Evolutionary conservation across 2,329 filamentous ascomycete species (phyloP), one percentile per base, ranked within the genome.

Genomic region (Hymenoscyphus fraxineus): DNA sequence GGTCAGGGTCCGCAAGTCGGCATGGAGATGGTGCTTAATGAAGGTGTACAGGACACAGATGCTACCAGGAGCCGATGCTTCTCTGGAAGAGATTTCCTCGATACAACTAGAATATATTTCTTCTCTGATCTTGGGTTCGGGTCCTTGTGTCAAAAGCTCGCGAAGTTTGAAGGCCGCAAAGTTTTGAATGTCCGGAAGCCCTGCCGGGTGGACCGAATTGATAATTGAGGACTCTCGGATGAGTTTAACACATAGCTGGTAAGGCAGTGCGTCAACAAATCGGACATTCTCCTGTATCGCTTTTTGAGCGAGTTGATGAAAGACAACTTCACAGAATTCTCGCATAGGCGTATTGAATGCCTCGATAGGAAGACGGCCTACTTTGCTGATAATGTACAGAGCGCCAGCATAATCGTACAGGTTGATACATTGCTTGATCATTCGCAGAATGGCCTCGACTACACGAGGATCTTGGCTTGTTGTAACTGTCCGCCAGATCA

Each of bases 391-490:
- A 38, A 94, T 76, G 72, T 92, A 88, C 6, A 89, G 74, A 47
- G 92, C 76, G 5, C 79, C 75, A 0, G 79, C 71, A 38, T 80
- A 77, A 7, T 81, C 77, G 62, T 83, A 81, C 9, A 88, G 76
- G 44, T 80, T 77, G 35, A 79, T 72, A 51, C 85, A 82, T 19
- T 76, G 78, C 3, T 72, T 74, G 38, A 83, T 75, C 85, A 96
- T 90, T 19, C 82, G 81, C 58, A 93, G 81, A 31, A 96, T 85
- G 35, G 93, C 93, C 59, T 93, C 88, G 7, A 91, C 88, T n/a
- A 94, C 88, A 63, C 93, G 85, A 3, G 91, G 89, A 75, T 98
- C 93, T 72, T 93, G 92, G 65, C 89, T 93, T 31, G 88, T 87
- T 6, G 85, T 88, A 60, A 97, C 87, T 0, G 91, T 91, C 65